Base-by-base conservation (phyloP, 2,329 filamentous ascomycete species). In the Colletotrichum phormii region DNA sequence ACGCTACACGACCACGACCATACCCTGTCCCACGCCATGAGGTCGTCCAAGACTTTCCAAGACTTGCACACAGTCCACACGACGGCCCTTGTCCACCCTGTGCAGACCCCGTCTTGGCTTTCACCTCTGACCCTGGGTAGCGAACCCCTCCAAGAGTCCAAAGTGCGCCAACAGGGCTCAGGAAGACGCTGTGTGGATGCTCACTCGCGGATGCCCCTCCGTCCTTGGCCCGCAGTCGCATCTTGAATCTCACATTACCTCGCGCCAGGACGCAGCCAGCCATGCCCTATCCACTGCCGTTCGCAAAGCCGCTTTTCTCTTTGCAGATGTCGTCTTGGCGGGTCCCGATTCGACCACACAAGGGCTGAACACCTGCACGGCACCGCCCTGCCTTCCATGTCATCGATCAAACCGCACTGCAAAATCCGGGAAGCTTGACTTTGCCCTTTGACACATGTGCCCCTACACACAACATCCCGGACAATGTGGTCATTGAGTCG, bases 61-160 rank as follows among this genome's bases (percentile, higher is more conserved):
- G 60, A 42, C 58, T 24, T 57, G 64, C 66, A 65, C 71, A 73
- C 66, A 73, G 71, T 51, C 31, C 66, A 62, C 71, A 61, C 33
- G 55, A 51, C 33, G 71, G 60, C 24, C 71, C 71, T 57, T 71
- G 71, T 71, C 53, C 66, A 70, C 71, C 66, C 64, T 73, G 71
- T 61, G 61, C 60, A 71, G 66, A 73, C 71, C 71, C 70, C 57
- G 54, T 70, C 67, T 73, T 70, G 71, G 66, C 67, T 64, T 59
- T 71, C 37, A 5, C 15, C 60, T 73, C 49, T 49, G 65, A 71
- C 66, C 64, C 51, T 63, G 60, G 59, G 33, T 29, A 26, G 42
- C 53, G 63, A 59, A 37, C 63, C 63, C 63, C 63, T 59, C 53
- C 53, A 26, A 26, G 26, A 26, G 26, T 26, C 26, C 26, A 59